phyloP scores from a whole-genome alignment of 805 yeast genomes.

The Starmerella davenportii region DNA sequence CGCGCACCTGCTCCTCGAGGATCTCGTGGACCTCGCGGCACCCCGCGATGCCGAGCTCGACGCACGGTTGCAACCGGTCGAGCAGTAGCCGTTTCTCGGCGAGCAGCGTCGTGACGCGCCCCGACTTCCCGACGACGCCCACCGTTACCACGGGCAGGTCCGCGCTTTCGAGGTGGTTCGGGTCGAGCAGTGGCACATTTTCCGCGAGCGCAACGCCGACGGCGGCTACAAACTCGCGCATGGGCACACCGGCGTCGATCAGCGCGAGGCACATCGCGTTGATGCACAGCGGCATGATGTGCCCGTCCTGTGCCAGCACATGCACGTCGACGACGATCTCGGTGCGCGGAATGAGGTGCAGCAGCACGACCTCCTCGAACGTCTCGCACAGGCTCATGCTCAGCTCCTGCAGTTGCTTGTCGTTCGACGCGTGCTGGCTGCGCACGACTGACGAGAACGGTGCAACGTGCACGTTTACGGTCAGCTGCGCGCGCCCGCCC shows the following conservation, averaged over 20 bases:
- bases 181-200: constrained; percentile 60
- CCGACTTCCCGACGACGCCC: constrained; percentile 69
- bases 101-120: constrained; percentile 55
- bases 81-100: constrained; percentile 72
- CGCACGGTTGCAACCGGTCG: constrained; percentile 55
- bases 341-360: constrained; percentile 66
- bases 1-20: constrained; percentile 70
- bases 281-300: constrained; percentile 55
- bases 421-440: constrained; percentile 48
- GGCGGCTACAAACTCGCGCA: constrained; percentile 77
- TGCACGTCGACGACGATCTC: constrained; percentile 56
- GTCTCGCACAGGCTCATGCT: constrained; percentile 20
- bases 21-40: constrained; percentile 62
- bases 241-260: constrained; percentile 86
- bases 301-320: constrained; percentile 82
- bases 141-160: constrained; percentile 69
- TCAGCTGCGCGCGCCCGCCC: constrained; percentile 37
- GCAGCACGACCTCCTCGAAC: constrained; percentile 41
- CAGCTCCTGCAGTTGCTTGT: constrained; percentile 27
- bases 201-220: constrained; percentile 67
- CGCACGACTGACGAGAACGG: constrained; percentile 68
- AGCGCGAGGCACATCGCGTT: constrained; percentile 80
- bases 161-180: constrained; percentile 63
- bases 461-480: constrained; percentile 51
- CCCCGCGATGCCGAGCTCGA: constrained; percentile 76